A percentile compares a stretch with the other conserved stretches of the same genome.
Evolutionary conservation across 2,329 filamentous ascomycete species (phyloP).

Genomic region (Xylariales sp.): DNA sequence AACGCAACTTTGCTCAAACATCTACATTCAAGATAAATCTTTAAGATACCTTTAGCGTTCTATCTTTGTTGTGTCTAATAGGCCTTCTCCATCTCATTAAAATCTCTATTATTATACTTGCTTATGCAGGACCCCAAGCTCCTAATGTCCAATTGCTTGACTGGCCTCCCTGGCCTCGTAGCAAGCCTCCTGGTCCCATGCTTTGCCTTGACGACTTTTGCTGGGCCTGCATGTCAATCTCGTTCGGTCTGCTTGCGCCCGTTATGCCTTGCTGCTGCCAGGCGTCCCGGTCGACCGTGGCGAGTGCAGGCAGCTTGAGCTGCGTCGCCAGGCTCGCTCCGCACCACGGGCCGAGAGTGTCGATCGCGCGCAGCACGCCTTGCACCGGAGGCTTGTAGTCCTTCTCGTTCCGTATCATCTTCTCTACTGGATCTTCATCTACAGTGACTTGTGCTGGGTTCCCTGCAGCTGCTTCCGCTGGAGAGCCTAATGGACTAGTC

Average conservation of each 20-base stretch:
- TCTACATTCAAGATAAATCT: too few relatives aligned
- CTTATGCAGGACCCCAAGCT: constrained; percentile 50
- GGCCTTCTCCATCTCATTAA: too few relatives aligned
- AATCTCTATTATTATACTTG: too few relatives aligned
- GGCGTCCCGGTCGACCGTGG: constrained; percentile 65
- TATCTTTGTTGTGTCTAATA: too few relatives aligned
- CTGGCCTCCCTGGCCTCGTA: constrained; percentile 34
- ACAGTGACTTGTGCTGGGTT: constrained; percentile 40
- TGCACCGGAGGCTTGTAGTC: constrained; percentile 39
- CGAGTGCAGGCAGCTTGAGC: constrained; percentile 64
- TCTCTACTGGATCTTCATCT: constrained; percentile 54
- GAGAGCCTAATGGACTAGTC: not conserved
- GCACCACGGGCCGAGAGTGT: constrained; percentile 69
- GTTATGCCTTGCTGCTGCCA: constrained; percentile 64
- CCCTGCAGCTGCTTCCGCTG: constrained; percentile 16
- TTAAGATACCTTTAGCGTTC: too few relatives aligned
- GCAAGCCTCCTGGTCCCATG: constrained; percentile 52
- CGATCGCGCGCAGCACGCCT: constrained; percentile 60
- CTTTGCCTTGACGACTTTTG: constrained; percentile 52
- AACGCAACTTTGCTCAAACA: too few relatives aligned
- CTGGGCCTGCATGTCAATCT: constrained; percentile 54
- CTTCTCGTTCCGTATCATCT: constrained; percentile 44
- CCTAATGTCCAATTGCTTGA: constrained; percentile 56
- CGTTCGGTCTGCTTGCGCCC: constrained; percentile 56
- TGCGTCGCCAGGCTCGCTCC: constrained; percentile 68